These are phyloP conservation scores for Parascedosporium putredinis DNA, from an alignment of 2,329 filamentous ascomycete species.

Conservation along the genomic window DNA sequence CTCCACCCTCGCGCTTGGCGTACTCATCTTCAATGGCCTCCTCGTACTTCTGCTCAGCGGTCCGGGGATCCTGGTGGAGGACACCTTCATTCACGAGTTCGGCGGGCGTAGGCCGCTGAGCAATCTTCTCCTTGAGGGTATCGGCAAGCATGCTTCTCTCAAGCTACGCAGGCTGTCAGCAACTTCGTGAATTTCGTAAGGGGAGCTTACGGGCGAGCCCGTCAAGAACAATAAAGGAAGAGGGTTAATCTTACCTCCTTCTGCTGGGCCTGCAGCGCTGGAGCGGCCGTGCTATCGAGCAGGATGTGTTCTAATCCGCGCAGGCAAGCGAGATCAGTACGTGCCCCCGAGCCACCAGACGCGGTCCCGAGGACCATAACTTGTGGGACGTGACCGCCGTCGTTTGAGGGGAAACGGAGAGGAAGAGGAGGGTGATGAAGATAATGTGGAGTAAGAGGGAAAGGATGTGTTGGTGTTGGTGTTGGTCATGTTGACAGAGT, in stretches of 20 bases:
- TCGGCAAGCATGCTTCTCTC: slow-evolving; percentile 82
- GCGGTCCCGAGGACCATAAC: neutral
- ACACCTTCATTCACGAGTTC: slow-evolving; percentile 72
- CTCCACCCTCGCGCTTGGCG: slow-evolving; percentile 51
- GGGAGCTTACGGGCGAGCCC: too few relatives aligned
- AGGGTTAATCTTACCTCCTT: slow-evolving; percentile 54
- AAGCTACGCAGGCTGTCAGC: slow-evolving; percentile 42
- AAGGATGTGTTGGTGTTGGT: too few relatives aligned
- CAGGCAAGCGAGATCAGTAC: slow-evolving; percentile 15
- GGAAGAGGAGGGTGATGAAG: slow-evolving; percentile 3
- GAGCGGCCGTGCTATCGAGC: slow-evolving; percentile 65
- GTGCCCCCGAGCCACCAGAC: slow-evolving; percentile 2
- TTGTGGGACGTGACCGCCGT: neutral
- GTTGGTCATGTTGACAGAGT: too few relatives aligned
- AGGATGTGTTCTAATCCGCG: slow-evolving; percentile 68
- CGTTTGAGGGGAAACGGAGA: neutral
- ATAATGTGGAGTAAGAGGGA: too few relatives aligned
- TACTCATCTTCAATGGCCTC: slow-evolving; percentile 56
- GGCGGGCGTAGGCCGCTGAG: slow-evolving; percentile 65
- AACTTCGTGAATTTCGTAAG: too few relatives aligned
- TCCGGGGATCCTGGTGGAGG: slow-evolving; percentile 56
- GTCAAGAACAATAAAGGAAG: too few relatives aligned
- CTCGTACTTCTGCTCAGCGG: slow-evolving; percentile 44
- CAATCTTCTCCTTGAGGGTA: slow-evolving; percentile 76
- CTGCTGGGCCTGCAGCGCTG: slow-evolving; percentile 68